Evolutionary conservation across 2,329 filamentous ascomycete genomes (phyloP), one percentile per base, ranked within the genome.

Genomic region (Pseudogymnoascus sp.): DNA sequence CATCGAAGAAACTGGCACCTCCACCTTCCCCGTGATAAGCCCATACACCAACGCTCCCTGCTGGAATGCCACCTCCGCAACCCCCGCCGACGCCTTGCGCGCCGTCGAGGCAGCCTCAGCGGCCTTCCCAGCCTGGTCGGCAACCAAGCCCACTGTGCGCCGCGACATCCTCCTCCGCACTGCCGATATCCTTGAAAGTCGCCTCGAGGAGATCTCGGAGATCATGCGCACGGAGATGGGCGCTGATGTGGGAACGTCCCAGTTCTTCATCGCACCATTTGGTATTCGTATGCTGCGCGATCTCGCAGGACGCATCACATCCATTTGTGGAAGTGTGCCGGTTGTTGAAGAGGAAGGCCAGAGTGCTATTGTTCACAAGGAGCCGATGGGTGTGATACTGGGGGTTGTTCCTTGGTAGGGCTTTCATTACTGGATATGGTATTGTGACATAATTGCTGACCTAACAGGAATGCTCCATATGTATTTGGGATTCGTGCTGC

Each of bases 321-420:
- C 72, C 2, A 74, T 83, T 12, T 75, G 76, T 67, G 82, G 82
- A 1, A 69, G 71, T 8, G 78, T 82, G 9, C 59, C 59, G 5
- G 42, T 31, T 42, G 37, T 60, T 21, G 37, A 40, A 18, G 37
- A 78, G 6, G 76, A 80, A 58, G 81, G 78, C 0, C 78, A 78
- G 45, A 76, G 73, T 33, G 82, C 81, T 0, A 73, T 86, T 64
- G 72, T 87, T 12, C 74, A 80, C 65, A 84, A 82, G 69, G 82
- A 85, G 70, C 83, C 84, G 1, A 82, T 79, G 67, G 84, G 84
- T 1, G 83, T 86, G 8, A 75, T 85, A 42, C 71, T 86, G 45
- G 80, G 77, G 12, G 86, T 87, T 69, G 83, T 80, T 13, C 83
- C 84, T 9, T 87, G 84, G 84, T 85, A 73, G 67, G 62, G 59